These are phyloP conservation scores for Coniosporium apollinis DNA, from an alignment of 495 filamentous ascomycete genomes.

Conservation along the genomic window DNA sequence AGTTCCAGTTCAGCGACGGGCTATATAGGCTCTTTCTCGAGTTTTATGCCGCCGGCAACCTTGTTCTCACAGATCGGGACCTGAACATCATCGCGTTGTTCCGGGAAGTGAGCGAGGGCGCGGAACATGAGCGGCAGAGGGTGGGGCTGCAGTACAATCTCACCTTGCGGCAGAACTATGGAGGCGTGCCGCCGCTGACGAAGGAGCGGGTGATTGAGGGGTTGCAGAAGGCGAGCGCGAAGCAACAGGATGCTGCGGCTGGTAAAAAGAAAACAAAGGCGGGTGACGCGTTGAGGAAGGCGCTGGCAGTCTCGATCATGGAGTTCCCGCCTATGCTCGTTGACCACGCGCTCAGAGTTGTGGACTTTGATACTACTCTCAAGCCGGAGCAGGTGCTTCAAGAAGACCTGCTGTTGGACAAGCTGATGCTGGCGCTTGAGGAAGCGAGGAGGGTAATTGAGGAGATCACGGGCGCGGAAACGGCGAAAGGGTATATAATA, in stretches of 20 bases:
- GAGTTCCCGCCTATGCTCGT: conserved; percentile 76
- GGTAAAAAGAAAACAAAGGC: conserved; percentile 55
- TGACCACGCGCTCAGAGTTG: conserved; percentile 64
- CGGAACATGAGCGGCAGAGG: conserved; percentile 51
- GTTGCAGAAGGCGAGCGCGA: conserved; percentile 45
- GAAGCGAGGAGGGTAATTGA: conserved; percentile 49
- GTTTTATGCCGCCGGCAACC: conserved; percentile 92
- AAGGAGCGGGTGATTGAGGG: conserved; percentile 50
- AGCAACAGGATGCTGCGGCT: conserved; percentile 30
- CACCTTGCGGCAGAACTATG: conserved; percentile 65
- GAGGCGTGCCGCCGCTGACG: conserved; percentile 56
- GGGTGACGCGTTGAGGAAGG: conserved; percentile 57
- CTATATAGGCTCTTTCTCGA: conserved; percentile 76
- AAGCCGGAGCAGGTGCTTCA: conserved; percentile 51
- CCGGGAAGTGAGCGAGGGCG: conserved; percentile 65
- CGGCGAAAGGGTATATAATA: conserved; percentile 70
- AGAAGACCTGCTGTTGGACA: conserved; percentile 43
- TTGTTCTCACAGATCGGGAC: conserved; percentile 74
- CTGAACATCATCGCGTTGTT: conserved; percentile 62
- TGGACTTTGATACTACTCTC: conserved; percentile 45
- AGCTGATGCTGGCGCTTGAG: conserved; percentile 45
- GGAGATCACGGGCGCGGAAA: conserved; percentile 38
- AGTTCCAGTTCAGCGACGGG: conserved; percentile 84
- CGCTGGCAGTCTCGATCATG: conserved; percentile 62
- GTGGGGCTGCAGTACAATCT: conserved; percentile 65